Evolutionary conservation across 495 filamentous ascomycete genomes (phyloP), one percentile per base, ranked within the genome.

Genomic region (Penicillium crystallinum): DNA sequence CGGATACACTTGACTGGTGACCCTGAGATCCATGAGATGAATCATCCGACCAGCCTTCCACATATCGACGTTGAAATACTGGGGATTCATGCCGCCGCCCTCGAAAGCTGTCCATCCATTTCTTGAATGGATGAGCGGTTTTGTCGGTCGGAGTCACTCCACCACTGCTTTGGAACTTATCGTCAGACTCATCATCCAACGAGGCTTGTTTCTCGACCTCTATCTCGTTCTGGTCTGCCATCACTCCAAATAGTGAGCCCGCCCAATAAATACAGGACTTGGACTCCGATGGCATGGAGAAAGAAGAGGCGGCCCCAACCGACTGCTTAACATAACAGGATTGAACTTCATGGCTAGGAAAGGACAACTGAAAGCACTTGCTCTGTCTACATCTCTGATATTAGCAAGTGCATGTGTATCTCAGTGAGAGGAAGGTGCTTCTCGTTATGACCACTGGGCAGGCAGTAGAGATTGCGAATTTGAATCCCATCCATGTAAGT

Each of bases 91-190:
- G 43, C 49, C 67, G 73, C 35, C 70, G 74, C 15, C 66, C 52
- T 35, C 75, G 71, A 45, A 86, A 71, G 33, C 73, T 80, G 37
- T 77, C 73, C 49, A 84, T 70, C 77, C 81, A 83, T 62, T 70
- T 75, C 39, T 68, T 72, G 57, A 85, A 80, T 4, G 76, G 65
- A 39, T 62, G 59, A 14, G 58, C 8, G 21, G 53, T 36, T 34
- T 37, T 63, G 44, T 17, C 38, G 14, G 37, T 37, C 9, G 49
- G 44, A n/a, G 34, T 34, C n/a, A 33, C 35, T 6, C 42, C 40
- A 18, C 49, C 51, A 10, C 43, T 48, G 9, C 44, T 17, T 14
- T 31, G 33, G 12, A 31, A 11, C 1, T 33, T 49, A 22, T 54
- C 53, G 35, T 59, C 56, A 14, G 48, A 53, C 23, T 59, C 55